Evolutionary conservation across 208 protist genomes (phyloP), one percentile per base, ranked within the genome.

Genomic region (Polymyxa betae): DNA sequence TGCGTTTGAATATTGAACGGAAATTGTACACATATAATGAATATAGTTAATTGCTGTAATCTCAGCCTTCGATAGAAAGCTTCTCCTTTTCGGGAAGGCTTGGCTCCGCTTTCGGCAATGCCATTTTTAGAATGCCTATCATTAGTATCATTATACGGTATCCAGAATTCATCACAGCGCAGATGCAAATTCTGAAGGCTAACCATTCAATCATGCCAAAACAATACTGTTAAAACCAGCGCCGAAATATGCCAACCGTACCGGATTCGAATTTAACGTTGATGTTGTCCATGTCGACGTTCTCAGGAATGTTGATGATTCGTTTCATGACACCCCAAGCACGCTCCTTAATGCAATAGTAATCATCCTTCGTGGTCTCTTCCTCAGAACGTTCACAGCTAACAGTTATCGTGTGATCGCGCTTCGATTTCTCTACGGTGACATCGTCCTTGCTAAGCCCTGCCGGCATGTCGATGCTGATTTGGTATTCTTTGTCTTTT

Each of bases 391-490:
- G 72, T 82, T 82, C 72, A 45, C 16, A 5, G 35, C 72, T 82
- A 43, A 82, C 5, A 12, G 16, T 40, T 40, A 82, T 5, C 16
- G 5, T 82, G 5, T n/a, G 5, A 35, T 82, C n/a, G 5, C 35
- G 35, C 12, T 38, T 5, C 5, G n/a, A 82, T 5, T 40, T 82
- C 72, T 82, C 35, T n/a, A 82, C 72, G 16, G 72, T 40, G 5
- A 82, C 5, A 43, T 5, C 5, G 5, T 82, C 72, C n/a, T 82
- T 82, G 12, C 16, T 40, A 43, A 82, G 10, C 10, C 72, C 72
- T 20, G 72, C 5, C 72, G 72, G 72, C n/a, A 82, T 82, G n/a
- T 82, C 72, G 72, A 82, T 82, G 5, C 5, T 35, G 16, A 43
- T 20, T 43, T 82, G 16, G n/a, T 40, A 82, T 20, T 82, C n/a